Evolutionary conservation across 2,329 filamentous ascomycete genomes (phyloP).

Genomic region (Beauveria australis): DNA sequence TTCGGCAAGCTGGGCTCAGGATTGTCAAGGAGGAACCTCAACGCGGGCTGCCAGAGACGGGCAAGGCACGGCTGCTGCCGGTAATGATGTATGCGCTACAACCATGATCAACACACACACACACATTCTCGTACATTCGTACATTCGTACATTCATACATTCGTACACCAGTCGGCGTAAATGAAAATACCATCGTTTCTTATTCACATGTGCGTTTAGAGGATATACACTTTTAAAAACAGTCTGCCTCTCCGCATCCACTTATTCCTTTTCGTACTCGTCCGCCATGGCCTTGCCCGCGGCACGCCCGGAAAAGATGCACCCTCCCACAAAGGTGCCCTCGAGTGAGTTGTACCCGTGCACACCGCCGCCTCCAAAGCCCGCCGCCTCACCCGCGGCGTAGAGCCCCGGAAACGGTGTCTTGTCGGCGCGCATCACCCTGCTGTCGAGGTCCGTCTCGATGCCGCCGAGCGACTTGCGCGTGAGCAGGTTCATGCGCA

Average conservation of each 20-base stretch:
- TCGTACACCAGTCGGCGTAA: neutral
- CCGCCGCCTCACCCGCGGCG: conserved; percentile 51
- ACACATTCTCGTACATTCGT: neutral
- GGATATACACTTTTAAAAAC: neutral
- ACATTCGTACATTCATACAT: neutral
- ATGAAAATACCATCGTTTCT: neutral
- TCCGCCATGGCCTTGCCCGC: conserved; percentile 48
- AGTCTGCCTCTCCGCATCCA: too few species aligned
- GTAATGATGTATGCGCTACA: conserved; percentile 73
- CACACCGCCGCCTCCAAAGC: conserved; percentile 54
- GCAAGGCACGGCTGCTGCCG: conserved; percentile 47
- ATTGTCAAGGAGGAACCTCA: conserved; percentile 66
- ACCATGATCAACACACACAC: conserved; percentile 24
- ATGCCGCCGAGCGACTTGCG: conserved; percentile 54
- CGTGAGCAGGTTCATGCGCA: conserved; percentile 52
- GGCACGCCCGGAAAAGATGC: conserved; percentile 52
- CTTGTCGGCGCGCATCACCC: conserved; percentile 44
- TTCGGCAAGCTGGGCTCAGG: conserved; percentile 58
- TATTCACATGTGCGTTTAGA: neutral
- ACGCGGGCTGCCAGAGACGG: conserved; percentile 56
- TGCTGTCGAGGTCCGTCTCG: conserved; percentile 49
- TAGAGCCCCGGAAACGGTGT: conserved; percentile 45
- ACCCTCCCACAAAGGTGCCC: conserved; percentile 54
- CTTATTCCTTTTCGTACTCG: conserved; percentile 22
- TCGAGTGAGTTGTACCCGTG: conserved; percentile 56